phyloP scores from a whole-genome alignment of 768 basidiomycete species.

The Pisolithus tinctorius region DNA sequence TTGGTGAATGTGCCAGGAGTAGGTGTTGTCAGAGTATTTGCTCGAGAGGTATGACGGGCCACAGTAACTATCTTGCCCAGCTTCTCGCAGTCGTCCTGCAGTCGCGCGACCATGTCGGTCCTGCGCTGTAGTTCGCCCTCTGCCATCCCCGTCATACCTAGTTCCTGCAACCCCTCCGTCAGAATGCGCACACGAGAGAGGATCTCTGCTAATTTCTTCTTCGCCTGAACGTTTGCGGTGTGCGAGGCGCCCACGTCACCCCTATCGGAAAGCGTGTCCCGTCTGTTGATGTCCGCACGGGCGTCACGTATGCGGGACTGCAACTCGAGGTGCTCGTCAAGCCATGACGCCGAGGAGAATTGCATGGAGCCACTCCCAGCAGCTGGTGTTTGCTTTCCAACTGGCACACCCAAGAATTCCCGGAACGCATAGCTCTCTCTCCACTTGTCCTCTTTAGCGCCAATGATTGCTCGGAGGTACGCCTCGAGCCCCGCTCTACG shows the following conservation, averaged over 20 bases:
- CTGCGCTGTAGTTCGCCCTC: conserved; percentile 90
- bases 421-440: conserved; percentile 71
- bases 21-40: conserved; percentile 21
- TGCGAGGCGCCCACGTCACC: conserved; percentile 72
- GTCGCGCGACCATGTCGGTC: conserved; percentile 79
- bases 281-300: conserved; percentile 80
- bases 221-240: conserved; percentile 76
- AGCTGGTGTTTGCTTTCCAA: conserved; percentile 42
- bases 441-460: conserved; percentile 78
- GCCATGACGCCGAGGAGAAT: conserved; percentile 78
- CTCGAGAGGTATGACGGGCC: conserved; percentile 47
- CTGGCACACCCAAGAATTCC: conserved; percentile 82
- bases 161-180: conserved; percentile 57
- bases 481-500: conserved; percentile 69
- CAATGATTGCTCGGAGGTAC: conserved; percentile 83
- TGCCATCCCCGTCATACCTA: conserved; percentile 67
- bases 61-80: conserved; percentile 80
- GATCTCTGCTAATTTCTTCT: conserved; percentile 73
- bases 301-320: conserved; percentile 73
- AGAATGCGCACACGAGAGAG: conserved; percentile 70
- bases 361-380: conserved; percentile 29
- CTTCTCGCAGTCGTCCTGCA: conserved; percentile 90
- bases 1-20: conserved; percentile 20
- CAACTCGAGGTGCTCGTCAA: conserved; percentile 80
- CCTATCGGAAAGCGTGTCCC: conserved; percentile 74